Evolutionary conservation across 805 yeast species (phyloP).

Genomic region (Sugiyamaella qingdaonensis): DNA sequence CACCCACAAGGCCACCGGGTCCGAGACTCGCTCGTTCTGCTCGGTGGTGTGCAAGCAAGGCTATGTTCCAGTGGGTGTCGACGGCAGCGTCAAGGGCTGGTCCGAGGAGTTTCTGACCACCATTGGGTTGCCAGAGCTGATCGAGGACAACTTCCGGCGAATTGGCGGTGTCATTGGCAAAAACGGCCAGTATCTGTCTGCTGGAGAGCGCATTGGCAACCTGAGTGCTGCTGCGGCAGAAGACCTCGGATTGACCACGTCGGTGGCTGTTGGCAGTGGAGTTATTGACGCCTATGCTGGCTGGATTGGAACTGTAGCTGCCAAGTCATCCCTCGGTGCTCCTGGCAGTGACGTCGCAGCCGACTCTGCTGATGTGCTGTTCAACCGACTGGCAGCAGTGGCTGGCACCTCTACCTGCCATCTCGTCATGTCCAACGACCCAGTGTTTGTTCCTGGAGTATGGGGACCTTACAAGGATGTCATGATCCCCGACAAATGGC

Average conservation of each 20-base stretch:
- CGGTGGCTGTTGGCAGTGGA: conserved; percentile 87
- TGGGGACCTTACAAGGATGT: conserved; percentile 99
- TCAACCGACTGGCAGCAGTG: conserved; percentile 91
- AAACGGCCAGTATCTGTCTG: conserved; percentile 70
- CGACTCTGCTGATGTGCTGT: conserved; percentile 37
- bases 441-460: conserved; percentile 90
- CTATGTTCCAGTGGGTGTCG: conserved; percentile 87
- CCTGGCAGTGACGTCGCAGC: conserved; percentile 37
- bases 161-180: conserved; percentile 79
- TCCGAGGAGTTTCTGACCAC: conserved; percentile 65
- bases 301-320: conserved; percentile 98
- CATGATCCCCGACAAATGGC: conserved; percentile 84
- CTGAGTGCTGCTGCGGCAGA: conserved; percentile 64
- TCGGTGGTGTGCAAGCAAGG: conserved; percentile 96
- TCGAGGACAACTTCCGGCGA: conserved; percentile 67
- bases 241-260: conserved; percentile 75
- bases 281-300: conserved; percentile 98
- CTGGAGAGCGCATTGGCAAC: conserved; percentile 86
- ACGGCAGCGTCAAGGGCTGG: conserved; percentile 86
- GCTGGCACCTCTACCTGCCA: conserved; percentile 99
- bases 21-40: conserved; percentile 82
- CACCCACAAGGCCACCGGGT: conserved; percentile 86
- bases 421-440: conserved; percentile 75
- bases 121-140: conserved; percentile 73
- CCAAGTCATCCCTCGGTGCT: conserved; percentile 53